Conservation (phyloP, 805 yeast species). For the Brettanomyces sp. region DNA sequence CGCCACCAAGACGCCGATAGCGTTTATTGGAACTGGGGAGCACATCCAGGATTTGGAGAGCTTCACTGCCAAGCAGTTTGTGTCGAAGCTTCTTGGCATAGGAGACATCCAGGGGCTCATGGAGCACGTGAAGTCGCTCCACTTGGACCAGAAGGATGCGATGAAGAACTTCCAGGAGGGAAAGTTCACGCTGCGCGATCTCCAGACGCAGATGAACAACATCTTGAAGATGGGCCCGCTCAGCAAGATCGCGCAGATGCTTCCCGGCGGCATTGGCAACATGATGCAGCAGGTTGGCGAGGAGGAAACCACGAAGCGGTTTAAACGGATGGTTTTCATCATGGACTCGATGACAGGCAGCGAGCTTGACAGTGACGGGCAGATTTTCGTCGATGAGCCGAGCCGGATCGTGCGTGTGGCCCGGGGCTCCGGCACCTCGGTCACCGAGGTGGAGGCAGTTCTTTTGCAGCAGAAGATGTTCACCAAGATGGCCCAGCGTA, state of each 20-base stretch:
- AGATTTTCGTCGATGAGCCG: conserved; percentile 71
- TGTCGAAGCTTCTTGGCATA: conserved; percentile 87
- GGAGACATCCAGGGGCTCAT: conserved; percentile 91
- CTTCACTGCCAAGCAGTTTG: conserved; percentile 81
- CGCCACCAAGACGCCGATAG: conserved; percentile 89
- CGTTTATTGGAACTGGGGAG: conserved; percentile 97
- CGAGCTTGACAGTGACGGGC: conserved; percentile 87
- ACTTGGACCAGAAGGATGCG: conserved; percentile 81
- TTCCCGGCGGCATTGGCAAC: conserved; percentile 81
- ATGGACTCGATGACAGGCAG: conserved; percentile 94
- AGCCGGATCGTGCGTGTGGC: conserved; percentile 84
- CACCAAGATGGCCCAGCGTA: conserved; percentile 82
- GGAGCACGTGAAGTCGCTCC: conserved; percentile 86
- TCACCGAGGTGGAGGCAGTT: conserved; percentile 87
- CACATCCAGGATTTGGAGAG: conserved; percentile 89
- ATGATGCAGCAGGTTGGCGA: conserved; percentile 84
- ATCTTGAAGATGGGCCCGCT: conserved; percentile 96
- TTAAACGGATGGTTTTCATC: conserved; percentile 82
- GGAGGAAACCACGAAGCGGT: conserved; percentile 76
- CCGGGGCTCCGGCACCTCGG: conserved; percentile 88
- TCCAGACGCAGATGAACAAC: conserved; percentile 91
- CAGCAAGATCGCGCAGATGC: conserved; percentile 88
- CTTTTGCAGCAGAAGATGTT: conserved; percentile 86
- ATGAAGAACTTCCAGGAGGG: conserved; percentile 93
- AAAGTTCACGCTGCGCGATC: conserved; percentile 81